Evolutionary conservation across 2,329 filamentous ascomycete species (phyloP).

Genomic region (Colletotrichum phormii): DNA sequence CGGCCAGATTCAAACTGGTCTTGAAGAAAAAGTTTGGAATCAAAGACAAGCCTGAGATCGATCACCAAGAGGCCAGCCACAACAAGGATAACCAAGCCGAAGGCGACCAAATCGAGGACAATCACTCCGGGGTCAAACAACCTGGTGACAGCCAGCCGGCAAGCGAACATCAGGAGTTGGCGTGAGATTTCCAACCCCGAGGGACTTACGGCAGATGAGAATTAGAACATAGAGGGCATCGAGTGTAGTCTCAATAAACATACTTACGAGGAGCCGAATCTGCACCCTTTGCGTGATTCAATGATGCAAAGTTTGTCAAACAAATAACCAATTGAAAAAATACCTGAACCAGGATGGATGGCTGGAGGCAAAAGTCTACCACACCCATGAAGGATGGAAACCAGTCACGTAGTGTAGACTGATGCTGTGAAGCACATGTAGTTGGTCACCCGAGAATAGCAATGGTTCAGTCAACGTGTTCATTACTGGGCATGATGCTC

Average conservation of each 20-base stretch:
- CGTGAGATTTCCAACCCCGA: not conserved
- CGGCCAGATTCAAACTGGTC: not conserved
- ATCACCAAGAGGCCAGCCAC: not conserved
- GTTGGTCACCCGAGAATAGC: not conserved
- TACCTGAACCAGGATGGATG: no score
- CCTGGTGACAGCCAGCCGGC: no score
- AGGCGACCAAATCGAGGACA: not conserved
- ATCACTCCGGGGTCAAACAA: not conserved
- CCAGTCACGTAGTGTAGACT: not conserved
- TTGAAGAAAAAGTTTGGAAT: not conserved
- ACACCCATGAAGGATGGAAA: no score
- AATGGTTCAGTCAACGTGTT: not conserved
- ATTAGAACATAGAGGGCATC: not conserved
- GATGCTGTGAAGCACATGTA: not conserved
- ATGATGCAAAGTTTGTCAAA: not conserved
- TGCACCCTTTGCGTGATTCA: not conserved
- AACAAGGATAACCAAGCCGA: not conserved
- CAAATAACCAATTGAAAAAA: not conserved
- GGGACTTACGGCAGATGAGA: not conserved
- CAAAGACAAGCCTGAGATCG: not conserved
- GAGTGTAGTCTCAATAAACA: not conserved
- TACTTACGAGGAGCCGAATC: not conserved
- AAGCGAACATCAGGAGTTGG: not conserved
- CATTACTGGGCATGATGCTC: not conserved
- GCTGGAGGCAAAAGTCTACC: not conserved